phyloP scores from a whole-genome alignment of 2,329 filamentous ascomycete genomes.

The Aspergillus tamarii region DNA sequence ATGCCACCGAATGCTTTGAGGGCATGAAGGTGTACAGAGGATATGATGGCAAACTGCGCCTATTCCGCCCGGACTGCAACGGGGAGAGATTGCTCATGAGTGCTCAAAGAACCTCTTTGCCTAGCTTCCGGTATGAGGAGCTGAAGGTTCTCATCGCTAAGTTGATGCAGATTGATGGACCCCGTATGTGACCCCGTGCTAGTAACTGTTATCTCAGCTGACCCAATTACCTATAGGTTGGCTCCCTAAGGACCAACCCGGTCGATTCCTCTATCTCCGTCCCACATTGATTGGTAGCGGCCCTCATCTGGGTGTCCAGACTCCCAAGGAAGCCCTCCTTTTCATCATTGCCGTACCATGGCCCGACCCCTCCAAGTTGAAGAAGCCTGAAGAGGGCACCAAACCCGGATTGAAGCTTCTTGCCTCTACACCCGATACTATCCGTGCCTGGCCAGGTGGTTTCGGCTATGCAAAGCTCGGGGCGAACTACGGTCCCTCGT shows the following conservation, averaged over 20 bases:
- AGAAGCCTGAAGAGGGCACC: constrained; percentile 26
- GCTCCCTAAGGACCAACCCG: constrained; percentile 67
- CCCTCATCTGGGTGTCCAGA: constrained; percentile 76
- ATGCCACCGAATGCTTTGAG: constrained; percentile 90
- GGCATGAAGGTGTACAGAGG: constrained; percentile 75
- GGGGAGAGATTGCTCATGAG: constrained; percentile 63
- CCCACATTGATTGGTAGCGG: constrained; percentile 86
- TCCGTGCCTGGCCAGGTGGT: constrained; percentile 90
- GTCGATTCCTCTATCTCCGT: constrained; percentile 79
- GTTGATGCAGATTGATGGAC: constrained; percentile 69
- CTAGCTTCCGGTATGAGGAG: constrained; percentile 70
- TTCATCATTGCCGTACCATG: constrained; percentile 70
- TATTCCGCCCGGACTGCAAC: constrained; percentile 79
- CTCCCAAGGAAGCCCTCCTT: constrained; percentile 81
- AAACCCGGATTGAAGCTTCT: constrained; percentile 65
- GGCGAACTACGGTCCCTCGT: constrained; percentile 86
- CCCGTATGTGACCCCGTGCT: constrained; percentile 48
- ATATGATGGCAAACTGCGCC: constrained; percentile 70
- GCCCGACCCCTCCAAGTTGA: constrained; percentile 36
- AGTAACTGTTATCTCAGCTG: not conserved
- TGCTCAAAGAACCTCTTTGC: constrained; percentile 70
- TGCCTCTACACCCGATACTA: constrained; percentile 78
- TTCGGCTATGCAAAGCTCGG: constrained; percentile 92
- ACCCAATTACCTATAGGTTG: constrained; percentile 59
- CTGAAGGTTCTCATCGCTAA: constrained; percentile 73